phyloP scores from a whole-genome alignment of 2,329 filamentous ascomycete species.

The Claviceps sorghi region DNA sequence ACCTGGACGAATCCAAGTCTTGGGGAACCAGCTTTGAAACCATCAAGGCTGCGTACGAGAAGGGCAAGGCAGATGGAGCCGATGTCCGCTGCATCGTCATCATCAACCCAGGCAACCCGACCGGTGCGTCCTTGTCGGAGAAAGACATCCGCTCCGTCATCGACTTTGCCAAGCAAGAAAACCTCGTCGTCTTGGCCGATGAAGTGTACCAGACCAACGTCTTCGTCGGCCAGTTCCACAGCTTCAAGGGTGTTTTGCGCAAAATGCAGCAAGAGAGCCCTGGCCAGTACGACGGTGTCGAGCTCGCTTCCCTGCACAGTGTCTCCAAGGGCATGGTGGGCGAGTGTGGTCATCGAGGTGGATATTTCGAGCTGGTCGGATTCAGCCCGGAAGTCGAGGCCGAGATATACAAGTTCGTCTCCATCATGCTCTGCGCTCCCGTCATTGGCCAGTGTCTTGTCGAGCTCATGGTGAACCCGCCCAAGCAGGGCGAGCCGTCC shows the following conservation, averaged over 20 bases:
- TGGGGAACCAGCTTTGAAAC: slow-evolving; percentile 81
- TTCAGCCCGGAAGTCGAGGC: slow-evolving; percentile 76
- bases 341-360: slow-evolving; percentile 93
- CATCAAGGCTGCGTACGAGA: slow-evolving; percentile 58
- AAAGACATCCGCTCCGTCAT: slow-evolving; percentile 74
- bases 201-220: slow-evolving; percentile 99
- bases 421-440: slow-evolving; percentile 89
- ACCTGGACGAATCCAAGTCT: slow-evolving; percentile 69
- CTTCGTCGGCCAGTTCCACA: slow-evolving; percentile 85
- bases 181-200: slow-evolving; percentile 81
- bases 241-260: slow-evolving; percentile 82
- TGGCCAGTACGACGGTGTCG: slow-evolving; percentile 67
- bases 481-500: slow-evolving; percentile 66
- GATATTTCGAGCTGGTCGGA: slow-evolving; percentile 90
- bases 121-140: slow-evolving; percentile 68
- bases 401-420: slow-evolving; percentile 97
- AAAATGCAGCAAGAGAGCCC: slow-evolving; percentile 61
- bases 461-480: slow-evolving; percentile 96
- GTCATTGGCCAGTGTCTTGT: slow-evolving; percentile 94
- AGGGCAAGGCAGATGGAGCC: slow-evolving; percentile 61
- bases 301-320: slow-evolving; percentile 84
- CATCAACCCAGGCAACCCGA: slow-evolving; percentile 98
- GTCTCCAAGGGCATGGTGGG: slow-evolving; percentile 98
- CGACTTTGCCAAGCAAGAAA: slow-evolving; percentile 70
- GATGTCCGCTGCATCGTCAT: slow-evolving; percentile 89